Evolutionary conservation across 2,329 filamentous ascomycete genomes (phyloP), one percentile per base, ranked within the genome.

Genomic region (Calonectria pteridis): DNA sequence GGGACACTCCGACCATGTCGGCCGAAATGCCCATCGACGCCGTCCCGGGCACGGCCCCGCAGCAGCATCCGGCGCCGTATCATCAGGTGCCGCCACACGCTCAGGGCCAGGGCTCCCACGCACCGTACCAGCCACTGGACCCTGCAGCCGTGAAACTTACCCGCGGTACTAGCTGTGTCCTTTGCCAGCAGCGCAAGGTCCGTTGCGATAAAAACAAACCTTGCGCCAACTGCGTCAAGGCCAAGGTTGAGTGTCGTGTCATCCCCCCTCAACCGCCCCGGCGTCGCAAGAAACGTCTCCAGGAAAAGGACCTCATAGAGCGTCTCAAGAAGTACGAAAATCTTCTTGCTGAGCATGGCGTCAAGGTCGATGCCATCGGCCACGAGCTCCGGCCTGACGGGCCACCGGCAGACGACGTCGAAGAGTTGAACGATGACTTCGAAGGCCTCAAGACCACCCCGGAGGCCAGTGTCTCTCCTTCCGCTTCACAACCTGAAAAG

Each of bases 141-240:
- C 80, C 85, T 67, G 85, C 86, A 49, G 83, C 85, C 69, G 82
- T 89, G 77, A 91, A 91, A 82, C 83, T 91, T 77, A 91, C 89
- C 49, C 87, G 90, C 64, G 90, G 90, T 72, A 90, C 90, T 74
- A 91, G 89, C 73, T 96, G 94, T 79, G 88, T 94, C 18, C 87
- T 92, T 26, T 96, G 94, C 81, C 93, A 95, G 81, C 93, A 94
- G 82, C 91, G 93, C 74, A 95, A 95, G 82, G 89, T 95, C 51
- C 92, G 92, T 73, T 95, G 94, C 83, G 92, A 95, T 83, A 93
- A 93, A 83, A 91, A 89, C 77, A 92, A 92, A 83, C 93, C 93
- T 20, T 95, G 94, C 81, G 87, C 89, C 78, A 93, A 93, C 83
- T 95, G 93, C 80, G 86, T 91, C 81, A 93, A 90, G 83, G 88